Evolutionary conservation across 169 alveolate genomes (phyloP).

Genomic region (Plasmodium knowlesi): DNA sequence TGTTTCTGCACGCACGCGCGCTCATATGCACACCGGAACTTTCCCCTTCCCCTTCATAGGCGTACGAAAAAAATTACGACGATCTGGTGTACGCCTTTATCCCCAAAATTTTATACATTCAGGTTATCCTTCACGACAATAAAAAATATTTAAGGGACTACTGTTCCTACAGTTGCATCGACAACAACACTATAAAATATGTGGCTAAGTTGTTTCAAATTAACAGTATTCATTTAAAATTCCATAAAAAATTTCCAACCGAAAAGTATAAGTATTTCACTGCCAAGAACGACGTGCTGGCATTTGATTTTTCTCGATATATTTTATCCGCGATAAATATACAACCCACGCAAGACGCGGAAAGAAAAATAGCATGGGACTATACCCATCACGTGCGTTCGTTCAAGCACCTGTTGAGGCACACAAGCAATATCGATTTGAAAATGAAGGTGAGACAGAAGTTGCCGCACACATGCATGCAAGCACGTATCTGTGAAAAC

Average conservation of each 20-base stretch:
- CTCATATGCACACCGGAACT: not conserved
- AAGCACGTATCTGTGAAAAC: not conserved
- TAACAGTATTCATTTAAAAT: constrained; percentile 37
- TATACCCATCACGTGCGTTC: constrained; percentile 17
- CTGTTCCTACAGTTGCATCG: constrained; percentile 68
- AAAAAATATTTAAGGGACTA: constrained; percentile 43
- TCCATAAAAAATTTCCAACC: constrained; percentile 30
- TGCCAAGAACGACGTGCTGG: constrained; percentile 1
- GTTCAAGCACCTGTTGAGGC: constrained; percentile 15
- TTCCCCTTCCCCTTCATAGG: constrained; percentile 19
- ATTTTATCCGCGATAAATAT: constrained; percentile 36
- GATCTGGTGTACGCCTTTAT: constrained; percentile 57
- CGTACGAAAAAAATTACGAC: constrained; percentile 57
- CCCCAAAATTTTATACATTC: constrained; percentile 59
- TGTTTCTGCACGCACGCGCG: not conserved
- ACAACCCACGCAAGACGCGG: not conserved
- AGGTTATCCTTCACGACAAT: constrained; percentile 54
- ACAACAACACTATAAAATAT: constrained; percentile 34
- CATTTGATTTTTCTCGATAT: constrained; percentile 38
- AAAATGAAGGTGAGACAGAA: constrained; percentile 37
- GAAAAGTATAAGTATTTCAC: constrained; percentile 38
- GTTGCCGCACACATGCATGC: not conserved
- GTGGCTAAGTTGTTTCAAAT: constrained; percentile 50
- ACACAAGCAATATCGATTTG: constrained; percentile 31
- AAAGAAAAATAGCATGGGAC: constrained; percentile 1